phyloP scores from a whole-genome alignment of 371 early-diverging fungal genomes.

The Lichtheimia hyalospora region DNA sequence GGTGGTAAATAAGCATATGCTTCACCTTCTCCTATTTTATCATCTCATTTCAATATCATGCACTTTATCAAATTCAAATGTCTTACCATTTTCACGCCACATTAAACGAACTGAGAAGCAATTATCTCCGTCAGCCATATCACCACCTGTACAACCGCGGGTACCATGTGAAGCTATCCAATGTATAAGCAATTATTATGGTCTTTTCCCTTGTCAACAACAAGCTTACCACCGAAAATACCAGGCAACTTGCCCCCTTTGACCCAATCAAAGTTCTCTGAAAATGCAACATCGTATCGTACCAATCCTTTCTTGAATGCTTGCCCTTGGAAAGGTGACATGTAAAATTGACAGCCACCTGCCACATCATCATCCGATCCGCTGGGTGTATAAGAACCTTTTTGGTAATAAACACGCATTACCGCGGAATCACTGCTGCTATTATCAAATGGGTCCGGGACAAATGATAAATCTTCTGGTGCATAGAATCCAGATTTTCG shows the following conservation, averaged over 20 bases:
- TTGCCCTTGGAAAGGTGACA: background rate
- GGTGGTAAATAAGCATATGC: slow-evolving; percentile 6
- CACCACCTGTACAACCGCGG: slow-evolving; percentile 4
- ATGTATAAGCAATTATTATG: no score
- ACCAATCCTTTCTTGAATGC: background rate
- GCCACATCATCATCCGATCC: background rate
- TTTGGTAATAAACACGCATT: slow-evolving; percentile 2
- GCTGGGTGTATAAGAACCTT: background rate
- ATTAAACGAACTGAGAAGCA: slow-evolving; percentile 4
- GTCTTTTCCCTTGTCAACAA: no score
- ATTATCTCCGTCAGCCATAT: background rate
- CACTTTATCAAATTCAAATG: background rate
- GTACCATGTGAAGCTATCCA: no score
- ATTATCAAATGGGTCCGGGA: background rate
- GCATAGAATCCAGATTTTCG: background rate
- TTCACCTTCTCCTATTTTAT: background rate
- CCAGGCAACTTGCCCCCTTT: slow-evolving; percentile 5
- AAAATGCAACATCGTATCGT: slow-evolving; percentile 1
- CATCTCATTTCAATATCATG: background rate
- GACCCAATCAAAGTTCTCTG: background rate
- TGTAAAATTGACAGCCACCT: slow-evolving; percentile 3
- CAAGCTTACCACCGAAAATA: background rate
- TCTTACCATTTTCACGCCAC: slow-evolving; percentile 6
- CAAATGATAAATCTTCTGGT: slow-evolving; percentile 1
- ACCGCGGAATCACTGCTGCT: background rate